Conservation (phyloP, 768 basidiomycete species). For the Heimioporus sp. region DNA sequence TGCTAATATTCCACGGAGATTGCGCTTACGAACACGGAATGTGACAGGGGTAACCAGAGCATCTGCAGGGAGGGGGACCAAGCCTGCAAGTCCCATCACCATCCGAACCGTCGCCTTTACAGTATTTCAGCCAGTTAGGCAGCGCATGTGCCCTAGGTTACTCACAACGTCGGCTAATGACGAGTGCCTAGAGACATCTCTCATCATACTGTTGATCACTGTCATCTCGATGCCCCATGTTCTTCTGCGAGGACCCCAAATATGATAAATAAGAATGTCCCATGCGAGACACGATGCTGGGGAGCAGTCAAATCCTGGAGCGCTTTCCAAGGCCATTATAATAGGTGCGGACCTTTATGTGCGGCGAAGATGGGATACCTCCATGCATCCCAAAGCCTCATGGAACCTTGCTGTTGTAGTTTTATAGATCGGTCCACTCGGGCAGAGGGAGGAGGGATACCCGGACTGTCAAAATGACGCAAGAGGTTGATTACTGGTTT, state of each 20-base stretch:
- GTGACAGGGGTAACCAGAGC: conserved; percentile 94
- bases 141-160: neutral
- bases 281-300: conserved; percentile 42
- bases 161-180: conserved; percentile 81
- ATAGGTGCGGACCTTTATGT: conserved; percentile 52
- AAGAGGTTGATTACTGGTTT: conserved; percentile 28
- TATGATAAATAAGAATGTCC: conserved; percentile 73
- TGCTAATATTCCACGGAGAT: conserved; percentile 76
- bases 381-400: conserved; percentile 70
- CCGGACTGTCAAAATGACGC: conserved; percentile 62
- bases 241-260: conserved; percentile 85
- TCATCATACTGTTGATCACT: conserved; percentile 78
- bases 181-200: conserved; percentile 78
- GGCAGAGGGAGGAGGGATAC: conserved; percentile 69
- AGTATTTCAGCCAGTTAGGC: conserved; percentile 1
- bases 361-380: conserved; percentile 66
- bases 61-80: conserved; percentile 86
- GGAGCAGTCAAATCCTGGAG: neutral
- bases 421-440: conserved; percentile 70
- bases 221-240: conserved; percentile 97
- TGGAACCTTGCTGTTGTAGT: conserved; percentile 49
- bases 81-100: conserved; percentile 75
- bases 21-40: conserved; percentile 72
- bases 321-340: neutral
- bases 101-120: conserved; percentile 47